These are phyloP conservation scores for Phytophthora pinifolia DNA, from an alignment of 352 stramenopile genomes.

Conservation along the genomic window DNA sequence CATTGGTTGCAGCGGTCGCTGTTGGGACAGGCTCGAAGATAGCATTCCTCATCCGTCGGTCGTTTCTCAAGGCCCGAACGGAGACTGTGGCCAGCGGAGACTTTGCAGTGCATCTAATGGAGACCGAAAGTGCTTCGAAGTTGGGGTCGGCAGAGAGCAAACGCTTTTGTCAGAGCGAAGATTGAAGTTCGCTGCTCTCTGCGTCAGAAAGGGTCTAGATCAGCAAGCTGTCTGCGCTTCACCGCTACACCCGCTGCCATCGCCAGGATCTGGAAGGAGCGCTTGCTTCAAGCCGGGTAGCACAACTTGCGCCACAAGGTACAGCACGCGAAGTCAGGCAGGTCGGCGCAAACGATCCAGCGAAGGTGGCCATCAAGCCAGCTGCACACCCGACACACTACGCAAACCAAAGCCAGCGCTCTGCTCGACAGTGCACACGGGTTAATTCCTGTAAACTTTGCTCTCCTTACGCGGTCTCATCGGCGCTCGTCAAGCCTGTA, in stretches of 20 bases:
- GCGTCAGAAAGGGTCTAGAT: slow-evolving; percentile 12
- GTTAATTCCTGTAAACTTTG: slow-evolving; percentile 33
- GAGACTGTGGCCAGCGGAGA: too few relatives aligned
- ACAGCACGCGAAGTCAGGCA: background rate
- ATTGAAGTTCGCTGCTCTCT: slow-evolving; percentile 15
- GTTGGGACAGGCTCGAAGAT: slow-evolving; percentile 12
- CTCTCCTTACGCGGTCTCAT: slow-evolving; percentile 9
- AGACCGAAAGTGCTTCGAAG: slow-evolving; percentile 1
- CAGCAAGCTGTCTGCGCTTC: slow-evolving; percentile 12
- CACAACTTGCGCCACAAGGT: too few relatives aligned
- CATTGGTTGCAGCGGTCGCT: slow-evolving; percentile 10
- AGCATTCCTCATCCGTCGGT: slow-evolving; percentile 4
- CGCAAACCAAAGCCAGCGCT: too few relatives aligned
- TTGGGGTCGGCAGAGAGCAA: slow-evolving; percentile 12
- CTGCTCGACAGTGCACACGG: slow-evolving; percentile 2
- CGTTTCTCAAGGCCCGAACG: slow-evolving; percentile 2
- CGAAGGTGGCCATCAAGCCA: background rate
- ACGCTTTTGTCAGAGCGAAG: background rate
- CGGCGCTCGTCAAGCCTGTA: slow-evolving; percentile 3
- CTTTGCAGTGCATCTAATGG: background rate
- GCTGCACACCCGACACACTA: too few relatives aligned
- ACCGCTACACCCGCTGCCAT: slow-evolving; percentile 4
- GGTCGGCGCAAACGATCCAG: background rate
- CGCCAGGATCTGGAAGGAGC: slow-evolving; percentile 18
- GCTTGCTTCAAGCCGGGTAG: background rate